phyloP scores from a whole-genome alignment of 2,329 filamentous ascomycete species.

The Alternaria alternata region DNA sequence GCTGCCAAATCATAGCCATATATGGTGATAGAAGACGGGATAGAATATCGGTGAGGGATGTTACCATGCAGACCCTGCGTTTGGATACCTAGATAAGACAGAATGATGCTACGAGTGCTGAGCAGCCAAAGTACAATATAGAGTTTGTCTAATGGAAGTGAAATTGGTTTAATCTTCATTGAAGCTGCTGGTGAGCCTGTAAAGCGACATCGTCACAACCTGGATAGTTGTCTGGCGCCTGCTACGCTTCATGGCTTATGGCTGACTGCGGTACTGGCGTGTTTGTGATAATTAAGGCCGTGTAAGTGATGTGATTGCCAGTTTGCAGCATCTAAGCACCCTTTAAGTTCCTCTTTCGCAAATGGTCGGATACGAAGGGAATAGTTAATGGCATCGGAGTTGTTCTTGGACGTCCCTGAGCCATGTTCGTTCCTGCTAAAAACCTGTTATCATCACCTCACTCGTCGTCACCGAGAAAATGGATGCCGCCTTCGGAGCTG shows the following conservation, averaged over 20 bases:
- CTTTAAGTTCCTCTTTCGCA: too few relatives aligned
- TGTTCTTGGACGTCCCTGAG: background rate
- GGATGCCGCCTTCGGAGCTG: too few relatives aligned
- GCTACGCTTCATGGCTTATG: background rate
- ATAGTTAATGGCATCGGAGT: background rate
- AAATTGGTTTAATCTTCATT: background rate
- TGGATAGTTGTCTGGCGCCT: background rate
- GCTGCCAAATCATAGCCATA: background rate
- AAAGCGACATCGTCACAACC: background rate
- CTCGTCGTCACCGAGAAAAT: too few relatives aligned
- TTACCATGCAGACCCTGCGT: background rate
- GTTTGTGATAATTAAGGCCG: too few relatives aligned
- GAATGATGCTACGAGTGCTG: background rate
- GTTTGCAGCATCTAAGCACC: background rate
- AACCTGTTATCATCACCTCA: background rate
- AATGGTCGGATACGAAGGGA: background rate
- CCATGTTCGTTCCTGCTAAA: background rate
- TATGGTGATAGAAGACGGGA: background rate
- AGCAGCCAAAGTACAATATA: background rate
- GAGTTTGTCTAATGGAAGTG: rapidly evolving
- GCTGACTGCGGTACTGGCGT: background rate
- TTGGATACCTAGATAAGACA: background rate
- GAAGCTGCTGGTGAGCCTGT: background rate
- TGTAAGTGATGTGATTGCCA: background rate
- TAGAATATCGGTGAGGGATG: background rate